Evolutionary conservation across 805 yeast species (phyloP).

Genomic region (Spathaspora arborariae): DNA sequence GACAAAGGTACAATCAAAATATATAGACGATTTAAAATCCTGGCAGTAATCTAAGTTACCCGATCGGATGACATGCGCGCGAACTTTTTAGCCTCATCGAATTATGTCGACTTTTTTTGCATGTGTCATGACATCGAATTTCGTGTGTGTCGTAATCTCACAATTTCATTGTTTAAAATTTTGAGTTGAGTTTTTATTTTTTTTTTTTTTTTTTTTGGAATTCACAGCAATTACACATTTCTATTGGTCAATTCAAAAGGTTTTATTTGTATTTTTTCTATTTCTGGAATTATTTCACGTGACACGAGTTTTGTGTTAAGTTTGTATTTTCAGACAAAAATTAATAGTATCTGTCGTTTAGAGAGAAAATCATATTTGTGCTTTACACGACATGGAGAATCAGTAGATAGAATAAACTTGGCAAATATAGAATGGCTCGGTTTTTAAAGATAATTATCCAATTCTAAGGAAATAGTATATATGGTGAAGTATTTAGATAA

Average conservation of each 20-base stretch:
- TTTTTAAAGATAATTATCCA: too few species aligned
- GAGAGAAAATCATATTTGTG: too few species aligned
- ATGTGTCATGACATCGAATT: background rate
- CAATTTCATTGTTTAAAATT: conserved; percentile 1
- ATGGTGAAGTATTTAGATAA: too few species aligned
- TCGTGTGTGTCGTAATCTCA: background rate
- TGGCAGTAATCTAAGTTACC: too few species aligned
- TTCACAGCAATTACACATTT: background rate
- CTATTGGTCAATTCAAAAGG: background rate
- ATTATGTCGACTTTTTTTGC: background rate
- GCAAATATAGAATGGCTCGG: too few species aligned
- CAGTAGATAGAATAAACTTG: too few species aligned
- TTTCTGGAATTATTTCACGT: background rate
- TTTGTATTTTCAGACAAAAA: background rate
- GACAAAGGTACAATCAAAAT: too few species aligned
- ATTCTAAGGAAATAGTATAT: too few species aligned
- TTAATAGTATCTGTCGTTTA: too few species aligned
- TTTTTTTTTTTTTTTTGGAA: background rate
- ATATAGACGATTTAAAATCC: too few species aligned
- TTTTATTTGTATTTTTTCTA: conserved; percentile 2
- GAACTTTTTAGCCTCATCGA: background rate
- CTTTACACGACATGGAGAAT: too few species aligned
- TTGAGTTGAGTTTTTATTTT: background rate
- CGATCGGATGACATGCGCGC: too few species aligned
- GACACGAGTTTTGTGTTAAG: background rate